Base-by-base conservation (phyloP, 495 filamentous ascomycete species). In the Aspergillus ellipticus region DNA sequence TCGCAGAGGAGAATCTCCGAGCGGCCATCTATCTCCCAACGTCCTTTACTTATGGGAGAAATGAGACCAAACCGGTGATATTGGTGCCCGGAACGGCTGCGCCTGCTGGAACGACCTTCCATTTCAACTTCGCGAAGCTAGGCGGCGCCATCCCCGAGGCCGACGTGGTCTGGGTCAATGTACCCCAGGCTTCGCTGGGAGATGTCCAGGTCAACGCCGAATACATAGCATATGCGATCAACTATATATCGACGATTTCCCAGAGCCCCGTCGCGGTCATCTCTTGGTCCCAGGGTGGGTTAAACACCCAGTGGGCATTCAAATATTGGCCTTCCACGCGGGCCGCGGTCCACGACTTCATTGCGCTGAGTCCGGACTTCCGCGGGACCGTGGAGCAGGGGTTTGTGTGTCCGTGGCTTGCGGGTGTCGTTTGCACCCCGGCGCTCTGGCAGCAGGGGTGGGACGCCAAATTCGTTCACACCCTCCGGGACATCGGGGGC, bases 281-380 rank as follows among this genome's bases (percentile, higher is more conserved):
- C 7, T 66, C 64, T n/a, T 82, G 79, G 78, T 78, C 73, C 2
- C 77, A 82, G 61, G 79, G 79, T 16, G 67, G 63, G 33, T 58
- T 82, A 15, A 56, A 74, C 50, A 66, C 69, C 1, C 78, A 82
- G 58, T 81, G 78, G 79, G 74, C 71, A 9, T 66, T 76, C 54
- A 79, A 80, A 56, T 82, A 81, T 70, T 83, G 77, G 78, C 78
- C 75, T 1, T 74, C 71, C 2, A 73, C 75, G 0, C 62, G 67
- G 4, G 19, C 10, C 21, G 59, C 59, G 3, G 67, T 73, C 3
- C 64, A 60, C 19, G 72, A 81, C 50, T 69, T 74, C 53, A 69
- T 82, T 35, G 66, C 70, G 43, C 66, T 79, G 45, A 74, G 70
- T 9, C 68, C 72, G 0, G 76, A 79, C 54, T 79, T 75, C 57